These are phyloP conservation scores for Xerocomus potaroensis DNA, from an alignment of 768 basidiomycete species.

Conservation along the genomic window DNA sequence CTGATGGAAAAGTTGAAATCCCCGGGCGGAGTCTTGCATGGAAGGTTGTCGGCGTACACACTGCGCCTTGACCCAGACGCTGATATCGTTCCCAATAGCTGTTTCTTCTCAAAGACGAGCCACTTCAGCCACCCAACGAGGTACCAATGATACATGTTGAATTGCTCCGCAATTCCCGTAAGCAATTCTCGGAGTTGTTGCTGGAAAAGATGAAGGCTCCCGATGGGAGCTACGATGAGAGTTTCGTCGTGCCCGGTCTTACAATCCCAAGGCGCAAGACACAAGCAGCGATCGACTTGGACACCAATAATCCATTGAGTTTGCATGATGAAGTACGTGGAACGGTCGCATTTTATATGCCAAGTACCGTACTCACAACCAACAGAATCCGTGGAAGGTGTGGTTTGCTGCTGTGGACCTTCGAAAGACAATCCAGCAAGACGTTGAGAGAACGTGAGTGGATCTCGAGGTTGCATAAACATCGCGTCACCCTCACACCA, in stretches of 20 bases:
- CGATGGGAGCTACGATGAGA: conserved; percentile 78
- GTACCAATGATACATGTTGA: conserved; percentile 35
- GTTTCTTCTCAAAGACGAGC: conserved; percentile 64
- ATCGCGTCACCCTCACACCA: background rate
- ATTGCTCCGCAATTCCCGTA: conserved; percentile 46
- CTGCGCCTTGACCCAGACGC: too few relatives aligned
- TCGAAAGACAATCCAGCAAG: conserved; percentile 84
- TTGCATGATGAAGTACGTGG: conserved; percentile 63
- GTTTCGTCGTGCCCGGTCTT: conserved; percentile 53
- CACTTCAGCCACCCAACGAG: conserved; percentile 49
- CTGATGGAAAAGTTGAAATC: conserved; percentile 43
- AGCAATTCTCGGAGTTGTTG: conserved; percentile 53
- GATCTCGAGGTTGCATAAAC: conserved; percentile 2
- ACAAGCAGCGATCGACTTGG: conserved; percentile 42
- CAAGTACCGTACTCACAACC: background rate
- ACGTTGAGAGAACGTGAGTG: conserved; percentile 91
- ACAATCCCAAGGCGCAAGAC: conserved; percentile 31
- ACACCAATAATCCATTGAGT: conserved; percentile 78
- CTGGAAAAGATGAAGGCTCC: conserved; percentile 76
- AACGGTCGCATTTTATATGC: background rate
- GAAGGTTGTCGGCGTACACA: too few relatives aligned
- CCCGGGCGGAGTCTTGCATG: conserved; percentile 79
- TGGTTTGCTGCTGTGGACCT: conserved; percentile 92
- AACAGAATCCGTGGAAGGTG: conserved; percentile 88
- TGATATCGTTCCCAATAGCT: conserved; percentile 42